Base-by-base conservation (phyloP, 169 alveolate genomes). In the Plasmodium knowlesi region DNA sequence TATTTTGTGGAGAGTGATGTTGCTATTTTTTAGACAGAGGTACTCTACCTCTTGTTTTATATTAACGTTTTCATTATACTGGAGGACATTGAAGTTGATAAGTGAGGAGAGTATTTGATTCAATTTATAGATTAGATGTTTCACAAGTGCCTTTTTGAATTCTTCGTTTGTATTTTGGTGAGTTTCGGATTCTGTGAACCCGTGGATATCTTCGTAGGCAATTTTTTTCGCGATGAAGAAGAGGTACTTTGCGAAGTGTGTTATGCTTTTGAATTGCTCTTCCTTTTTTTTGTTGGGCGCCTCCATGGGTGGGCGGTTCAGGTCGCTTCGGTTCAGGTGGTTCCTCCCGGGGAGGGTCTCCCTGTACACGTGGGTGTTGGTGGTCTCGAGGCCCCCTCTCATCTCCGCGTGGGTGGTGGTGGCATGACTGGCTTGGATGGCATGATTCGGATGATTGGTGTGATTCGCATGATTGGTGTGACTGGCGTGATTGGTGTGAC, bases 171-270 rank as follows among this genome's bases (percentile, higher is more conserved):
- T 50, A 25, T 12, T 34, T n/a, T 61, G 74, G 34, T 14, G 74
- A 1, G 14, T 74, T 10, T 8, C 16, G 30, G 10, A 28, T 74
- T 12, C 54, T n/a, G 9, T 12, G 32, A 6, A 41, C 39, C 39
- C n/a, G 28, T 25, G 30, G 9, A 16, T 5, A 78, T 89, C 78
- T n/a, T 25, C 14, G 32, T 61, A 34, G 14, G 90, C 94, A 37
- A 89, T 79, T 61, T 89, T 89, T 70, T 89, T 89, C 3, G 94
- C 94, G 79, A 89, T 89, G 46, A 89, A 89, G 22, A 89, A 89
- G 25, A 89, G 57, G 72, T 89, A 89, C 46, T 79, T 89, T 8
- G 94, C 94, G 71, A 89, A 89, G 30, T 89, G 90, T 3, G 90
- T 89, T 12, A 89, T 89, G 22, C 90, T 78, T 37, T 89, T 89